Evolutionary conservation across 2,329 filamentous ascomycete genomes (phyloP).

Genomic region (Scedosporium apiospermum): DNA sequence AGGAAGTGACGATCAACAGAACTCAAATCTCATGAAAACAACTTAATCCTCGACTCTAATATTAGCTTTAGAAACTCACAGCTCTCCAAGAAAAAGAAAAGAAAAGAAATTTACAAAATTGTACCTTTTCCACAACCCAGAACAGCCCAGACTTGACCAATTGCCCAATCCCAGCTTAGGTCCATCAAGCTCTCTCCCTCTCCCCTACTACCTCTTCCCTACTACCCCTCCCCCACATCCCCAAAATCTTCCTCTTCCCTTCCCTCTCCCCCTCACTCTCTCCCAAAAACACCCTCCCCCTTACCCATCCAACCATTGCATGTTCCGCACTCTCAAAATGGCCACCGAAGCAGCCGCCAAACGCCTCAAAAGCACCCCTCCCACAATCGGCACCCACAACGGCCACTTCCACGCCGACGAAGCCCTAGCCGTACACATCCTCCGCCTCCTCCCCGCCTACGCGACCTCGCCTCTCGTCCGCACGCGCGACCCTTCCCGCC

Average conservation of each 20-base stretch:
- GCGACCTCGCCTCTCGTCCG: slow-evolving; percentile 64
- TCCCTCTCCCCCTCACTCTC: background rate
- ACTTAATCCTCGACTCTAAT: background rate
- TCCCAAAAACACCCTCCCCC: background rate
- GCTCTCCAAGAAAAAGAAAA: too few relatives aligned
- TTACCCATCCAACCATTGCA: background rate
- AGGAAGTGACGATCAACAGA: background rate
- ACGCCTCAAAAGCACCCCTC: slow-evolving; percentile 6
- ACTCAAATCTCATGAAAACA: background rate
- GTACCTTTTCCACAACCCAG: too few relatives aligned
- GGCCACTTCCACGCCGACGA: slow-evolving; percentile 99
- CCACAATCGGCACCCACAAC: slow-evolving; percentile 84
- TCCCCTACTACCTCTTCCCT: background rate
- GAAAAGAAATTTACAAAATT: too few relatives aligned
- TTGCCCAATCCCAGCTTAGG: background rate
- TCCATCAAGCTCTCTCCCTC: background rate
- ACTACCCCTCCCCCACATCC: background rate
- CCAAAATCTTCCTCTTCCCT: background rate
- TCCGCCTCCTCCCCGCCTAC: slow-evolving; percentile 81
- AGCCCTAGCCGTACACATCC: slow-evolving; percentile 91
- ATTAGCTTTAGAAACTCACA: background rate
- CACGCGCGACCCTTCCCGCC: slow-evolving; percentile 71
- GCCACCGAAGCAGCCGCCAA: slow-evolving; percentile 6
- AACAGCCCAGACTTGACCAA: background rate
- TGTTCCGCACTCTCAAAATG: slow-evolving; percentile 7